Evolutionary conservation across 352 stramenopile genomes (phyloP).

Genomic region (Phytophthora fragariae): DNA sequence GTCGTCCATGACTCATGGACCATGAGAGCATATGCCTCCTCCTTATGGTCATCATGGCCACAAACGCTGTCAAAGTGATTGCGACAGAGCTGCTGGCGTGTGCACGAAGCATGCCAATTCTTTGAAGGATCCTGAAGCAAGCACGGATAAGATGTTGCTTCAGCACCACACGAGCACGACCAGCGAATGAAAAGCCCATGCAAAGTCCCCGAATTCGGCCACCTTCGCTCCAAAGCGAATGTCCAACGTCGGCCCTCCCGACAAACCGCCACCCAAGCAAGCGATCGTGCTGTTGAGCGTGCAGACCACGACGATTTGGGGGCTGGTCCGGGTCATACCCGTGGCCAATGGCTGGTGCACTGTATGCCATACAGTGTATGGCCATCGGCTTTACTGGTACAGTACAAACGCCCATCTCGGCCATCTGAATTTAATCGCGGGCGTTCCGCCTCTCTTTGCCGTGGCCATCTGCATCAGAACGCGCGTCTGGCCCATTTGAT

Average conservation of each 20-base stretch:
- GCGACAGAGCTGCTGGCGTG: too few relatives aligned
- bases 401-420: constrained; percentile 17
- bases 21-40: too few relatives aligned
- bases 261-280: constrained; percentile 8
- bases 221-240: constrained; percentile 11
- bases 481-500: constrained; percentile 9
- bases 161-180: neutral
- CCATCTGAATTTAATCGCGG: constrained; percentile 32
- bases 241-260: constrained; percentile 21
- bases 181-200: neutral
- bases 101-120: neutral
- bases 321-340: constrained; percentile 14
- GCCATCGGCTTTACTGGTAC: neutral
- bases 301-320: constrained; percentile 20
- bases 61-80: too few relatives aligned
- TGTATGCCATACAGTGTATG: too few relatives aligned
- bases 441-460: constrained; percentile 17
- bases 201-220: constrained; percentile 10
- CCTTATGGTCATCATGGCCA: too few relatives aligned
- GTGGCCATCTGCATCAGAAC: constrained; percentile 10
- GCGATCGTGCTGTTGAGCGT: constrained; percentile 9
- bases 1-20: too few relatives aligned
- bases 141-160: neutral
- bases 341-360: neutral
- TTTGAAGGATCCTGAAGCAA: neutral